A percentile compares a stretch with the other conserved stretches of the same genome.
Evolutionary conservation across 768 basidiomycete species (phyloP).

Genomic region (Psilocybe tampanensis): DNA sequence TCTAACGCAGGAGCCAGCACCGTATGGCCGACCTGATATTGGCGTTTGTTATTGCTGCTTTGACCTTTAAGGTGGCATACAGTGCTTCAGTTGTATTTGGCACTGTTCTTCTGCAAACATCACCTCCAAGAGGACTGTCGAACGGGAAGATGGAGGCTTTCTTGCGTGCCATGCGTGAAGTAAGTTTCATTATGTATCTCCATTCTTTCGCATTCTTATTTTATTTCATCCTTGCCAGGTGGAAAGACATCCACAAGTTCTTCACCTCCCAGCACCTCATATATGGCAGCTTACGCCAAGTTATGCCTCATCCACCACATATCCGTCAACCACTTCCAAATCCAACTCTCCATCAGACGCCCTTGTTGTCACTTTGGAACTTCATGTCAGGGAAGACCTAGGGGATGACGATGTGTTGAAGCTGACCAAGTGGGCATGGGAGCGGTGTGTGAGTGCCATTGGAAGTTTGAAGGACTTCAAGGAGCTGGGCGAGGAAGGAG

Average conservation of each 20-base stretch:
- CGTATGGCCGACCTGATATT: slow-evolving; percentile 82
- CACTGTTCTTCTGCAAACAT: slow-evolving; percentile 86
- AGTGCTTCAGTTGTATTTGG: slow-evolving; percentile 84
- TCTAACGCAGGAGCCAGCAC: slow-evolving; percentile 60
- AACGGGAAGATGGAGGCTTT: slow-evolving; percentile 82
- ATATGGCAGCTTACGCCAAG: slow-evolving; percentile 82
- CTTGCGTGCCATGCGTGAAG: slow-evolving; percentile 80
- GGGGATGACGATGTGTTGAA: slow-evolving; percentile 71
- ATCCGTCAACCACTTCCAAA: background rate
- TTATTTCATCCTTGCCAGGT: slow-evolving; percentile 48
- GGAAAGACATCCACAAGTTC: slow-evolving; percentile 81
- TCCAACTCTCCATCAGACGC: slow-evolving; percentile 17
- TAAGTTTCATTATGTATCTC: slow-evolving; percentile 27
- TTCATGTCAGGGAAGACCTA: slow-evolving; percentile 70
- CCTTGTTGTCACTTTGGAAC: slow-evolving; percentile 77
- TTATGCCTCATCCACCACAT: slow-evolving; percentile 21
- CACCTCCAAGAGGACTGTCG: slow-evolving; percentile 63
- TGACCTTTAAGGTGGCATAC: slow-evolving; percentile 86
- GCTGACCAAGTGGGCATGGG: slow-evolving; percentile 79
- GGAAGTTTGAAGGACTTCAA: slow-evolving; percentile 30
- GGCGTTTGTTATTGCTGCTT: slow-evolving; percentile 71
- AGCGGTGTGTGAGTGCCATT: slow-evolving; percentile 60
- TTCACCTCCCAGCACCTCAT: slow-evolving; percentile 83
- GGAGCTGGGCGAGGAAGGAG: slow-evolving; percentile 41
- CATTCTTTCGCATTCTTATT: background rate